These are phyloP conservation scores for Chalara sp. DNA, from an alignment of 2,329 filamentous ascomycete genomes.

Conservation along the genomic window DNA sequence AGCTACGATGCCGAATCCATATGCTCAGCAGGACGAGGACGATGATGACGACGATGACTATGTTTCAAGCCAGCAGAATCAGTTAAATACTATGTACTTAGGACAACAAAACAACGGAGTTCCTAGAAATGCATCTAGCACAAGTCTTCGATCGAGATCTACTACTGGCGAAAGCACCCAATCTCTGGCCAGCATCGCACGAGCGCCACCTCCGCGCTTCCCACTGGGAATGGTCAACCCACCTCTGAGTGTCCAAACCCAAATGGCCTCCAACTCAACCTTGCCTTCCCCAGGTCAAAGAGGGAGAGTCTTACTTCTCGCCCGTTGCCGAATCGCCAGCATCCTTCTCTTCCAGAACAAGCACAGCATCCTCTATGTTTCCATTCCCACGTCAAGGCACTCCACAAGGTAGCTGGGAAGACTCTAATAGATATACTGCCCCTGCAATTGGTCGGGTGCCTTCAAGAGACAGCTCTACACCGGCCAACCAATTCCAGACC, in stretches of 20 bases:
- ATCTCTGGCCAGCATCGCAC: conserved; percentile 48
- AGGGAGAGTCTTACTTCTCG: conserved; percentile 81
- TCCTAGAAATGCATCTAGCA: conserved; percentile 66
- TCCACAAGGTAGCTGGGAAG: conserved; percentile 61
- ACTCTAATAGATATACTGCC: conserved; percentile 74
- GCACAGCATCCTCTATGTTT: conserved; percentile 70
- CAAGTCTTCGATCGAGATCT: conserved; percentile 69
- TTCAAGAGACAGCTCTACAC: conserved; percentile 68
- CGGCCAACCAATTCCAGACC: conserved; percentile 52
- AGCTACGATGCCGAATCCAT: conserved; percentile 71
- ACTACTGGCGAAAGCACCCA: conserved; percentile 64
- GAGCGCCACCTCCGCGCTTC: conserved; percentile 64
- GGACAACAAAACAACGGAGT: conserved; percentile 40
- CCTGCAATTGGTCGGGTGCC: conserved; percentile 76
- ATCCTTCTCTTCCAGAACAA: conserved; percentile 65
- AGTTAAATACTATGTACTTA: conserved; percentile 29
- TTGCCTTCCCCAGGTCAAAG: conserved; percentile 29
- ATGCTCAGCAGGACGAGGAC: conserved; percentile 58
- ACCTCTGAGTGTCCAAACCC: conserved; percentile 64
- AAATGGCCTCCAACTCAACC: conserved; percentile 26
- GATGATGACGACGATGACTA: conserved; percentile 50
- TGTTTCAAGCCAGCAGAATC: conserved; percentile 24
- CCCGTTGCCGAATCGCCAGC: conserved; percentile 74
- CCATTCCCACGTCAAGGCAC: conserved; percentile 71
- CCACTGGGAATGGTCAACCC: conserved; percentile 50